Base-by-base conservation (phyloP, 106 monocot genomes). In the Dioscorea zingiberensis region DNA sequence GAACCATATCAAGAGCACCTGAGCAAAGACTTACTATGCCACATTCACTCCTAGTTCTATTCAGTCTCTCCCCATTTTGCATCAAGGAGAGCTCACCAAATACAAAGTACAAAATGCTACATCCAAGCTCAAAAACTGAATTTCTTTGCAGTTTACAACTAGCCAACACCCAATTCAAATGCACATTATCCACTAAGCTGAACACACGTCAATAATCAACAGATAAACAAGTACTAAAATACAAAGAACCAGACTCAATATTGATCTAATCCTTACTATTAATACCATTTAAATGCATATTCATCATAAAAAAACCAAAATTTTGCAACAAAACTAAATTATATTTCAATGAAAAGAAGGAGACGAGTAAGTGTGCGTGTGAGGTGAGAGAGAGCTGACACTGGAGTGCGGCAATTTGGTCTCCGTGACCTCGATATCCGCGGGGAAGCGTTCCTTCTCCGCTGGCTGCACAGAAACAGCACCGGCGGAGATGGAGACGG, bases 361-460 rank as follows among this genome's bases (percentile, higher is more conserved):
- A 49, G 10, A 38, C 9, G 9, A n/a, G 7, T 3, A 7, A 30
- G 30, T 3, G 30, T 3, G 30, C 2, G 30, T 3, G 30, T 3
- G 17, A 44, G 23, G 29, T n/a, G 21, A 54, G 13, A 22, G 15
- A 62, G 17, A 65, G 63, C 84, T 83, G 58, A 95, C 95, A 49
- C 81, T 83, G 21, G 95, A 95, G 21, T 68, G 49, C 3, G 91
- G 95, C 69, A 71, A 65, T 44, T 73, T 70, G 10, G 87, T 77
- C 72, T 91, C 91, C 12, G 81, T 81, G 73, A 95, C 87, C 2
- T 53, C 57, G 32, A 91, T 66, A 13, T 83, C 84, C 27, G 55
- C 54, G 8, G 77, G 80, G 4, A 68, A 63, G 17, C 62, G 44
- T 10, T 85, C 78, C 29, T 64, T 76, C 64, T 78, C 69, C 25